Base-by-base conservation (phyloP, 345 rosid species). In the Hibiscus syriacus region DNA sequence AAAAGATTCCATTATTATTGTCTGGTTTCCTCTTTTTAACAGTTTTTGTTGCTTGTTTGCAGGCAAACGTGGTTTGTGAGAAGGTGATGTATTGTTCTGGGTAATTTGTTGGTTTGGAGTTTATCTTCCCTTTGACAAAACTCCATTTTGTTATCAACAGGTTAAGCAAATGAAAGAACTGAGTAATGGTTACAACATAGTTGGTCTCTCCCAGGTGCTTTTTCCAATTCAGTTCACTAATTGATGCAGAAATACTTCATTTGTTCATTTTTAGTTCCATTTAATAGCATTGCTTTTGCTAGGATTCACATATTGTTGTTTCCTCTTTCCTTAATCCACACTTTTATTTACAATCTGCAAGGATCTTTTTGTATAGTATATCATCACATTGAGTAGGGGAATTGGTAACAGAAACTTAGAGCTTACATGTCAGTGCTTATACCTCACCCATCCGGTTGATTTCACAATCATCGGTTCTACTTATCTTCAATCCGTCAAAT, bases 181-280 rank as follows among this genome's bases (percentile, higher is more conserved):
- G 76, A 83, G 85, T 36, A 69, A 81, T 64, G 98, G 98, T 49
- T 88, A 84, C 82, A 87, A 82, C 80, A 80, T 93, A 19, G 97
- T 93, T 79, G 98, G 93, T 57, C 90, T 86, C 69, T 93, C 97
- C 57, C 98, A 90, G 93, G 98, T 86, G 61, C 71, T 10, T 38
- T 38, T 38, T 53, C 30, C 7, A 23, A 11, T 55, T 29, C 19
- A 6, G n/a, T 29, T 57, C 13, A n/a, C 62, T 57, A 29, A 30
- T 57, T 57, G 62, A 57, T 57, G 41, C 22, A 57, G 10, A 57
- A 29, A n/a, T n/a, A n/a, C 39, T n/a, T 56, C 17, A n/a, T 50
- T 56, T 56, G 20, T 57, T 30, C 41, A 8, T 17, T 8, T 14
- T 8, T 17, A 56, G 36, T 17, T 17, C 23, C 43, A 32, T 8